Evolutionary conservation across 192 early-diverging fungal genomes (phyloP).

Genomic region (Entrophospora sp.): DNA sequence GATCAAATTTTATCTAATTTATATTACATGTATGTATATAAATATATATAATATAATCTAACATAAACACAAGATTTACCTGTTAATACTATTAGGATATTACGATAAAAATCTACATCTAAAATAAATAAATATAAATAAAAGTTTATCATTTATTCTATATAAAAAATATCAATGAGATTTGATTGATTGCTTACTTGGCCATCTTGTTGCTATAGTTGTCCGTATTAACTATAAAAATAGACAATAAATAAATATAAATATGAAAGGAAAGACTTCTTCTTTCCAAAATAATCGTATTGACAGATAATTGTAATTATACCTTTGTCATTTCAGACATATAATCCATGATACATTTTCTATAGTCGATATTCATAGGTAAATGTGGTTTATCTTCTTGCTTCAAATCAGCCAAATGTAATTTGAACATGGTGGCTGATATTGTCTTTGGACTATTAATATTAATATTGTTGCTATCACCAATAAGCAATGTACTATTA

Average conservation of each 20-base stretch:
- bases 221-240: neutral
- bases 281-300: neutral
- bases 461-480: neutral
- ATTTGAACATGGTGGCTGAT: constrained; percentile 1
- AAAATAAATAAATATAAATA: neutral
- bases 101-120: neutral
- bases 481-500: no score
- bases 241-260: neutral
- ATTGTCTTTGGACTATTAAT: neutral
- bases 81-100: neutral
- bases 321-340: constrained; percentile 11
- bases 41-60: neutral
- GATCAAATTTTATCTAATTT: neutral
- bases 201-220: constrained; percentile 13
- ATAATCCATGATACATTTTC: constrained; percentile 5
- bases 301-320: neutral
- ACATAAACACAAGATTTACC: neutral
- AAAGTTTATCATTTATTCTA: neutral
- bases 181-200: no score
- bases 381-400: neutral
- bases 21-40: no score
- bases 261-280: neutral
- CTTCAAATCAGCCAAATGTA: neutral
- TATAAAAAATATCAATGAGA: neutral
- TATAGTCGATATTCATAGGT: neutral